Base-by-base conservation (phyloP, 1,139 yeast genomes). In the Nakaseomyces bracarensis region DNA sequence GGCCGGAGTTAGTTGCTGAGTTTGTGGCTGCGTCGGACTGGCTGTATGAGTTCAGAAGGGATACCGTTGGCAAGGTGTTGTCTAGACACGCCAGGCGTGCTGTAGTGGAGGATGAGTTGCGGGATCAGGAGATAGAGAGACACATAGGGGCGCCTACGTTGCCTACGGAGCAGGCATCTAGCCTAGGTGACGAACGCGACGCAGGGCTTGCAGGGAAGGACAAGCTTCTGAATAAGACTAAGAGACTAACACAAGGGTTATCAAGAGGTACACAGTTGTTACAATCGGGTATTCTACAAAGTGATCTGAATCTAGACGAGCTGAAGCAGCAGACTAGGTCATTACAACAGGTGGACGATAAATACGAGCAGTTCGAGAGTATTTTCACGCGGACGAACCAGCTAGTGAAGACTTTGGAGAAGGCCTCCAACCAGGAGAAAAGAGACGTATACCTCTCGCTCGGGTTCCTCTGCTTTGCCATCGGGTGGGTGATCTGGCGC, bases 291-390 rank as follows among this genome's bases (percentile, higher is more conserved):
- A 68, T 78, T 8, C 54, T 78, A 44, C 82, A 77, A 51, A 74
- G 80, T 8, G 79, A 75, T 47, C 61, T 78, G 39, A 77, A 77
- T 49, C 59, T 77, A 21, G 82, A 77, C 37, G 71, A 77, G n/a
- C 55, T 78, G 19, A 73, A 68, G 42, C 77, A 71, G 43, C 84
- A 78, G 48, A 68, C 76, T 1, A 68, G 69, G 38, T 76, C 76
- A 29, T 57, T 78, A 43, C 49, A 59, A 3, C 60, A 60, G 11
- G 61, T 75, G 48, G 70, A 73, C 41, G 75, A 73, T 33, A 68
- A 68, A 40, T 70, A 71, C 46, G 59, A 67, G 16, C 67, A 67
- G 41, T 67, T 76, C 41, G 68, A 72, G 36, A 67, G 66, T 33
- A 60, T 77, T 21, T 64, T 77, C 45, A 60, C 61, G 36, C 72